These are phyloP conservation scores for Ophiostoma himal-ulmi DNA, from an alignment of 2,329 filamentous ascomycete genomes.

Conservation along the genomic window DNA sequence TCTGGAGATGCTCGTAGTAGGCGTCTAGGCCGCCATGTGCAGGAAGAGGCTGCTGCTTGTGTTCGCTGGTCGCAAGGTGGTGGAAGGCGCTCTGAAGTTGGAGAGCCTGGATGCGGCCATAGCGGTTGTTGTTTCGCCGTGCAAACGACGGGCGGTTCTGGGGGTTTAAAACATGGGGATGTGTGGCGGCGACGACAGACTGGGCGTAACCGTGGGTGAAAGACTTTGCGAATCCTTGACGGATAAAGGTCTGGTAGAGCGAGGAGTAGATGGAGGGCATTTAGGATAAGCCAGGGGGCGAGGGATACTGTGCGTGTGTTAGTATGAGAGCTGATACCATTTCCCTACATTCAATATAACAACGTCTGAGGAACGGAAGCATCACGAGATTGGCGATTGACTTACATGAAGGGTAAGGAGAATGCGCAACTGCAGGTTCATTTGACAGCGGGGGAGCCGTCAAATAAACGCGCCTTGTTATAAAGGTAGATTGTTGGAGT, in stretches of 20 bases:
- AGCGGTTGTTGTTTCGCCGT: slow-evolving; percentile 50
- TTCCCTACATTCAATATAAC: no score
- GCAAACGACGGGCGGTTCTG: slow-evolving; percentile 61
- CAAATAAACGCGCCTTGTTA: slow-evolving; percentile 78
- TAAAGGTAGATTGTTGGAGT: slow-evolving; percentile 17
- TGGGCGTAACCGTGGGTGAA: slow-evolving; percentile 98
- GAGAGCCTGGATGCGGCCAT: slow-evolving; percentile 52
- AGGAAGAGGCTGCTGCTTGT: slow-evolving; percentile 44
- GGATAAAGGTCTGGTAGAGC: slow-evolving; percentile 76
- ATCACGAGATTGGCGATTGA: slow-evolving; percentile 24
- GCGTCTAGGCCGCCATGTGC: slow-evolving; percentile 68
- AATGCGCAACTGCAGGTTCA: slow-evolving; percentile 83
- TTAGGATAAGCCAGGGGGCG: slow-evolving; percentile 69
- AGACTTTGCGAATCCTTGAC: slow-evolving; percentile 94
- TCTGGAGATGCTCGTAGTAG: slow-evolving; percentile 87
- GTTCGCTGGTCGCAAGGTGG: slow-evolving; percentile 52
- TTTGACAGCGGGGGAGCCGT: slow-evolving; percentile 82
- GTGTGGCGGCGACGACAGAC: slow-evolving; percentile 90
- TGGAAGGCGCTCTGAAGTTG: slow-evolving; percentile 77
- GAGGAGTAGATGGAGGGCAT: slow-evolving; percentile 72
- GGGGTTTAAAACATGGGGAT: slow-evolving; percentile 68
- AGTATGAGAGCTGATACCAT: not conserved
- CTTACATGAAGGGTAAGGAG: slow-evolving; percentile 59
- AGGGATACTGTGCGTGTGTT: slow-evolving; percentile 41
- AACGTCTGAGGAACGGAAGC: not conserved